Evolutionary conservation across 169 alveolate species (phyloP).

Genomic region (Cryptosporidium viatorum): DNA sequence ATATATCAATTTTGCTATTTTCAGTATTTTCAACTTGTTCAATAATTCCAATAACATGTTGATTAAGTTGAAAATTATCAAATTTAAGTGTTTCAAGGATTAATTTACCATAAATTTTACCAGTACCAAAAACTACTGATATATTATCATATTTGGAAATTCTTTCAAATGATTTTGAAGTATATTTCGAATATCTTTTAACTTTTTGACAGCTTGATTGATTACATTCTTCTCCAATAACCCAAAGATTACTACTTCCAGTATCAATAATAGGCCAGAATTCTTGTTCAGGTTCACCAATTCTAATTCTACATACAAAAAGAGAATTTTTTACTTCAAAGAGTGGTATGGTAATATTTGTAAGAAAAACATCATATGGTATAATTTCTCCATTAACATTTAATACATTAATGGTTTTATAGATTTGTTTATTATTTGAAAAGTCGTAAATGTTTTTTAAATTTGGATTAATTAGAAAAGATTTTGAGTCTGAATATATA

Average conservation of each 20-base stretch:
- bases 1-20: constrained; percentile 69
- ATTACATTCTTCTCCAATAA: constrained; percentile 83
- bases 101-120: constrained; percentile 86
- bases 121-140: constrained; percentile 89
- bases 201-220: constrained; percentile 81
- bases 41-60: constrained; percentile 86
- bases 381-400: background rate
- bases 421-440: background rate
- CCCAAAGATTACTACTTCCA: constrained; percentile 88
- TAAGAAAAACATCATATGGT: constrained; percentile 22
- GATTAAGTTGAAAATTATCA: constrained; percentile 82
- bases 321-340: constrained; percentile 50
- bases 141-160: constrained; percentile 78
- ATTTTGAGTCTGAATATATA: background rate
- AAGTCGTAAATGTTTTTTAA: background rate
- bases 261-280: constrained; percentile 87
- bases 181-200: constrained; percentile 76
- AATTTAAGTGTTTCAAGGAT: constrained; percentile 83
- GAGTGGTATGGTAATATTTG: constrained; percentile 50
- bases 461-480: constrained; percentile 2
- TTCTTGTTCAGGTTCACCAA: constrained; percentile 85
- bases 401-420: constrained; percentile 13
- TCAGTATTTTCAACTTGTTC: constrained; percentile 79
- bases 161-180: constrained; percentile 80
- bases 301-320: constrained; percentile 47